Percentiles rank a stretch among this genome's conserved stretches.
phyloP scores from a whole-genome alignment of 106 monocot species.

The Dactylorhiza incarnata region DNA sequence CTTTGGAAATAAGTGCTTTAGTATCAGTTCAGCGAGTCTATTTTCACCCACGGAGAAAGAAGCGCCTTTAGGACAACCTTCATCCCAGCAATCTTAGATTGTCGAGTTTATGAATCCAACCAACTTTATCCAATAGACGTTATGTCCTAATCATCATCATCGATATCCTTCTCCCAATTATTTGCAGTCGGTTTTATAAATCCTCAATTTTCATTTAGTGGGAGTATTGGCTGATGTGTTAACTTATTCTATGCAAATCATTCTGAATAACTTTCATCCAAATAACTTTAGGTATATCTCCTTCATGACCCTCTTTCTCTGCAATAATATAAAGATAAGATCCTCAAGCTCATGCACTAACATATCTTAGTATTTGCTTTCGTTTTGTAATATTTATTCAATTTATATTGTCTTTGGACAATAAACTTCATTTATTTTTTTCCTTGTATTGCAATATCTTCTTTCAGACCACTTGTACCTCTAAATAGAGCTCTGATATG shows the following conservation, averaged over 20 bases:
- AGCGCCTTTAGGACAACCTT: neutral
- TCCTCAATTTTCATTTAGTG: no score
- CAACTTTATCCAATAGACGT: neutral
- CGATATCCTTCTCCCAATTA: no score
- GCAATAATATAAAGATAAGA: neutral
- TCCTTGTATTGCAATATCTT: neutral
- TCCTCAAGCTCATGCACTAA: neutral
- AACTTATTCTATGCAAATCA: no score
- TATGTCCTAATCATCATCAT: neutral
- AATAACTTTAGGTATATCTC: no score
- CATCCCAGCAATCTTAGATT: neutral
- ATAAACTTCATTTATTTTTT: neutral
- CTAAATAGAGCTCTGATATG: slow-evolving; percentile 28
- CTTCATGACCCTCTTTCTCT: no score
- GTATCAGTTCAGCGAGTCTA: neutral
- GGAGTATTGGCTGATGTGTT: no score
- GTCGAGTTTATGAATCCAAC: neutral
- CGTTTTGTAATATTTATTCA: neutral
- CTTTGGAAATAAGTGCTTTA: neutral
- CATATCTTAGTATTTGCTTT: neutral
- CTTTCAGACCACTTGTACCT: neutral
- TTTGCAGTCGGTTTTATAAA: no score
- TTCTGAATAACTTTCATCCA: no score
- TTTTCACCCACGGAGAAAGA: neutral
- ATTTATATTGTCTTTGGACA: neutral